Base-by-base conservation (phyloP, 2,329 filamentous ascomycete species). In the Xylaria sp. region DNA sequence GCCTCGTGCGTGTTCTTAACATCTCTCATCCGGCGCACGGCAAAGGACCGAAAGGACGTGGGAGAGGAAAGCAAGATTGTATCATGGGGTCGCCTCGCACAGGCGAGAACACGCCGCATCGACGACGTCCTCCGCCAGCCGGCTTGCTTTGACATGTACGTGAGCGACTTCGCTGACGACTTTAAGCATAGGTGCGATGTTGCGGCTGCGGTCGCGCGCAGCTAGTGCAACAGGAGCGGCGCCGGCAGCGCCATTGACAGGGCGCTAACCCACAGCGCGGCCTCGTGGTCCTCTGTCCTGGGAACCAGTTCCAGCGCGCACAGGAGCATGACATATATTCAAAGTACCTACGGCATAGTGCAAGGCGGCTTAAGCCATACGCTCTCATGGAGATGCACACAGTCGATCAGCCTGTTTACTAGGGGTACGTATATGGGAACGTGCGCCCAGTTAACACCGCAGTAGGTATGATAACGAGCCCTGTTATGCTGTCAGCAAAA, bases 211-310 rank as follows among this genome's bases (percentile, higher is more conserved):
- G 72, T 72, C 5, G 60, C 65, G 21, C 68, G 65, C 16, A 82
- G 63, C 47, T 77, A 75, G 0, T 78, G 78, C 1, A 82, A 69
- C 18, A 87, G 72, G 0, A 83, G 64, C 2, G 84, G 50, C 0
- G 74, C 79, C 6, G 86, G 68, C 0, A 85, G 70, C 6, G 76
- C 73, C 1, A 79, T 85, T 2, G 81, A 83, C 1, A 86, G 67
- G 0, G 77, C 73, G 59, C 86, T 85, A 58, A 85, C 78, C 64
- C 85, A 81, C 3, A 86, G 54, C 1, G 74, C 77, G 45, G 74
- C 67, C 55, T 82, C 80, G 69, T 75, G 80, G 2, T 76, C 78
- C 9, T 76, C 74, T 1, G 65, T 43, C 0, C 72, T 34, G 29
- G 9, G 11, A 3, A 4, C 3, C 8, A 34, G 16, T 6, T 6